A percentile compares a stretch with the other conserved stretches of the same genome.
phyloP scores from a whole-genome alignment of 1,284 basidiomycete species.

The Trichosporon sp. region DNA sequence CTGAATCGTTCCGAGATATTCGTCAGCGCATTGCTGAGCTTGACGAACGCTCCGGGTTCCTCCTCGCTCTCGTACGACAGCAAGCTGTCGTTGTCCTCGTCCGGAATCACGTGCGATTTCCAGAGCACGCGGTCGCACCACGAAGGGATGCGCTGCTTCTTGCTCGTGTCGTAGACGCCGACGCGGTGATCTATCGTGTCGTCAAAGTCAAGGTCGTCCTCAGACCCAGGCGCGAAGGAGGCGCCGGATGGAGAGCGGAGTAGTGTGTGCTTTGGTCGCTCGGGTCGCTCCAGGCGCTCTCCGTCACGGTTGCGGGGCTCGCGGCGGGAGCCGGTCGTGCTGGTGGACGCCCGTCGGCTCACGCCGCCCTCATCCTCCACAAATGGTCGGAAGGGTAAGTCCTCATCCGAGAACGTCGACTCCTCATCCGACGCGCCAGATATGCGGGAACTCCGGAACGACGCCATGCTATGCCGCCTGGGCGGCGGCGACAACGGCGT shows the following conservation, averaged over 20 bases:
- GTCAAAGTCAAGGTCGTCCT: conserved; percentile 37
- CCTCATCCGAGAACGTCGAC: conserved; percentile 22
- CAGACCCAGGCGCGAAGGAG: neutral
- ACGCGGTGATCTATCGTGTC: conserved; percentile 48
- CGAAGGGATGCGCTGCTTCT: conserved; percentile 60
- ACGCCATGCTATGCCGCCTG: conserved; percentile 40
- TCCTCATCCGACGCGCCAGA: conserved; percentile 25
- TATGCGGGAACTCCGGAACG: conserved; percentile 27
- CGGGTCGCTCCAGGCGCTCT: neutral
- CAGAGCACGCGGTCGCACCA: conserved; percentile 59
- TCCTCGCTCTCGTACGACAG: neutral
- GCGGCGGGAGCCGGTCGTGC: conserved; percentile 25
- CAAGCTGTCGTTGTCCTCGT: conserved; percentile 27
- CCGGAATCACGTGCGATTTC: conserved; percentile 52
- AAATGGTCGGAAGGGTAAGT: conserved; percentile 15
- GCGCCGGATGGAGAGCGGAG: conserved; percentile 11
- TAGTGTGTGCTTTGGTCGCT: neutral
- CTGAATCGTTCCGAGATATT: conserved; percentile 44
- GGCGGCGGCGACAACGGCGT: neutral
- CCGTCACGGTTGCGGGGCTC: neutral
- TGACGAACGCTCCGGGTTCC: conserved; percentile 30
- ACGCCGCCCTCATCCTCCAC: conserved; percentile 5
- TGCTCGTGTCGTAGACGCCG: conserved; percentile 59
- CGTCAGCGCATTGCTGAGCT: conserved; percentile 43
- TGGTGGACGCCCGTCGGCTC: neutral